These are phyloP conservation scores for Scheffersomyces titani DNA, from an alignment of 1,139 yeast species.

Conservation along the genomic window DNA sequence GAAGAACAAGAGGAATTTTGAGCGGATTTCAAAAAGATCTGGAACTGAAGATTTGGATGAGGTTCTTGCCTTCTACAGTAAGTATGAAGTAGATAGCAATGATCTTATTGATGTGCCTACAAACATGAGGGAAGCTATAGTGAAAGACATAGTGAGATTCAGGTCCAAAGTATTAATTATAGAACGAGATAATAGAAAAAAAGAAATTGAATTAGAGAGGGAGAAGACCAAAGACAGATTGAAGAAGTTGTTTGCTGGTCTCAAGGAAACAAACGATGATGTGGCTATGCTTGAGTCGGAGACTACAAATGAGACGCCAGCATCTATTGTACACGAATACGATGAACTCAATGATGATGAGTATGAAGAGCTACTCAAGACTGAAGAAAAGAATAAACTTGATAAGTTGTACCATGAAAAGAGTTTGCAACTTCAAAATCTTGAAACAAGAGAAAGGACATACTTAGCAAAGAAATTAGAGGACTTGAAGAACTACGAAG, in stretches of 20 bases:
- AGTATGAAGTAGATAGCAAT: conserved; percentile 58
- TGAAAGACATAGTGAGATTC: conserved; percentile 61
- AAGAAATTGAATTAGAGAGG: conserved; percentile 54
- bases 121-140: conserved; percentile 56
- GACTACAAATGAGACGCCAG: conserved; percentile 1
- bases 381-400: conserved; percentile 13
- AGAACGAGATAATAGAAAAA: conserved; percentile 57
- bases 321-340: conserved; percentile 21
- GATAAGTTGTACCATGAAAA: conserved; percentile 22
- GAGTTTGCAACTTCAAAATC: conserved; percentile 12
- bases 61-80: conserved; percentile 33
- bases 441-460: conserved; percentile 21
- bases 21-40: conserved; percentile 16
- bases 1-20: conserved; percentile 20
- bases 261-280: conserved; percentile 29
- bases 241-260: conserved; percentile 51
- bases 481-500: conserved; percentile 30
- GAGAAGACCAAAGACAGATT: conserved; percentile 52
- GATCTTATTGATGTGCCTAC: conserved; percentile 67
- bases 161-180: conserved; percentile 59
- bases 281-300: conserved; percentile 4
- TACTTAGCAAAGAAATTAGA: conserved; percentile 19
- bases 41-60: conserved; percentile 40
- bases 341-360: conserved; percentile 36
- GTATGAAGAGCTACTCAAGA: conserved; percentile 25